Evolutionary conservation across 352 stramenopile species (phyloP), one percentile per base, ranked within the genome.

Genomic region (Pythium angustatum): DNA sequence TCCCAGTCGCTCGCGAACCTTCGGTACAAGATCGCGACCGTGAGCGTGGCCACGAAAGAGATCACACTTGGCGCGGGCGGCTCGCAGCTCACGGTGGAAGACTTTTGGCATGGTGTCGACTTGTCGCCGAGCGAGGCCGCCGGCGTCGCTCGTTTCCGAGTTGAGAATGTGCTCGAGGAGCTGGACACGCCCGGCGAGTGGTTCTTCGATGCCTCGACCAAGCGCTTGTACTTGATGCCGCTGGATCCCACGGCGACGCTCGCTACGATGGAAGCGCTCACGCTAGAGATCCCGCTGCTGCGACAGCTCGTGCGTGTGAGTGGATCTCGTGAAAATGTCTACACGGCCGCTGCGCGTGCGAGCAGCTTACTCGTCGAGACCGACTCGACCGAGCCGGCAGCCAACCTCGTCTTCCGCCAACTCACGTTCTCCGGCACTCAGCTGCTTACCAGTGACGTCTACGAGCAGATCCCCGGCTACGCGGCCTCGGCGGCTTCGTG

Each of bases 151-250:
- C 64, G 50, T 1, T 82, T 90, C 55, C 84, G 82, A 14, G 71
- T 89, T 17, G 84, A 90, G 48, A 93, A 93, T 50, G 53, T 88
- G 3, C 47, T 87, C 0, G 62, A 85, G 53, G 84, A 90, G 61
- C 62, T 91, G 10, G 75, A 91, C 69, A 72, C 72, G 7, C 78
- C 78, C 0, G 79, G 78, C 21, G 81, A 90, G 52, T 89, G 81
- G 81, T 93, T 79, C 47, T 93, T 88, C 38, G 77, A 93, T 27
- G 49, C 69, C 1, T 34, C 69, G 1, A 86, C 67, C 28, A 75
- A 76, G 17, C 47, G 30, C 10, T 51, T 93, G 27, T 90, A 85
- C 50, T 15, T 93, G 53, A 88, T 91, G n/a, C 82, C 84, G 36
- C 52, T 84, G 1, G 63, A 76, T 31, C 43, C 57, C 2, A 53